Evolutionary conservation across 2,329 filamentous ascomycete genomes (phyloP).

Genomic region (Aspergillus sp.): DNA sequence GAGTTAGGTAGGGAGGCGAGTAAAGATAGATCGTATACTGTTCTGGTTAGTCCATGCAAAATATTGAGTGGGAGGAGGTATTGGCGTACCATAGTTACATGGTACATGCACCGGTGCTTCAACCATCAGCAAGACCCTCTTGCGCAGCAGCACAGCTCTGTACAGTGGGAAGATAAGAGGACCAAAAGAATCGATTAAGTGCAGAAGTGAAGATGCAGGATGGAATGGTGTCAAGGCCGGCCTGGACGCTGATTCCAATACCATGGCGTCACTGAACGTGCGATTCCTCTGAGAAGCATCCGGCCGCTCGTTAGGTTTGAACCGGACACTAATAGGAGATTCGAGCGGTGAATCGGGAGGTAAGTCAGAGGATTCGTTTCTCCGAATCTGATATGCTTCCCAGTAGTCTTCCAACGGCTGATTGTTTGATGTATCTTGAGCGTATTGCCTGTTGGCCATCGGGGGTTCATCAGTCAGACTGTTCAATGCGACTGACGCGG

Average conservation of each 20-base stretch:
- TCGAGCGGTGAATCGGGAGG: slow-evolving; percentile 43
- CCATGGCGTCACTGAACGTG: slow-evolving; percentile 36
- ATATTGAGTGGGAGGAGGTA: background rate
- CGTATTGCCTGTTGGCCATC: slow-evolving; percentile 42
- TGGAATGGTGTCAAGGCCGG: slow-evolving; percentile 68
- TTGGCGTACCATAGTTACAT: slow-evolving; percentile 73
- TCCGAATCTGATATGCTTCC: slow-evolving; percentile 43
- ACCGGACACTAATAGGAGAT: slow-evolving; percentile 44
- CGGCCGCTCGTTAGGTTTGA: slow-evolving; percentile 44
- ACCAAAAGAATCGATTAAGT: slow-evolving; percentile 73
- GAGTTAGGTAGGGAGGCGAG: slow-evolving; percentile 78
- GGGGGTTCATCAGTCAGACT: slow-evolving; percentile 5
- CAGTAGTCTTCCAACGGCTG: slow-evolving; percentile 70
- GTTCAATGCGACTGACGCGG: background rate
- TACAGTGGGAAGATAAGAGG: slow-evolving; percentile 88
- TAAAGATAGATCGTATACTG: slow-evolving; percentile 91
- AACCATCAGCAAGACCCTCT: slow-evolving; percentile 78
- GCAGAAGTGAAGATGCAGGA: slow-evolving; percentile 73
- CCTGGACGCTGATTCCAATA: slow-evolving; percentile 30
- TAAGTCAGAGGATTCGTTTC: slow-evolving; percentile 28
- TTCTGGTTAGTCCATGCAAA: slow-evolving; percentile 12
- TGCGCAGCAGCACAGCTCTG: slow-evolving; percentile 74
- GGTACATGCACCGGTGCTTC: slow-evolving; percentile 75
- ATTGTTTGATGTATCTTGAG: slow-evolving; percentile 56
- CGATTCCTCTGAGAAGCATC: slow-evolving; percentile 25